These are phyloP conservation scores for Coniosporium apollinis DNA, from an alignment of 495 filamentous ascomycete species.

Conservation along the genomic window DNA sequence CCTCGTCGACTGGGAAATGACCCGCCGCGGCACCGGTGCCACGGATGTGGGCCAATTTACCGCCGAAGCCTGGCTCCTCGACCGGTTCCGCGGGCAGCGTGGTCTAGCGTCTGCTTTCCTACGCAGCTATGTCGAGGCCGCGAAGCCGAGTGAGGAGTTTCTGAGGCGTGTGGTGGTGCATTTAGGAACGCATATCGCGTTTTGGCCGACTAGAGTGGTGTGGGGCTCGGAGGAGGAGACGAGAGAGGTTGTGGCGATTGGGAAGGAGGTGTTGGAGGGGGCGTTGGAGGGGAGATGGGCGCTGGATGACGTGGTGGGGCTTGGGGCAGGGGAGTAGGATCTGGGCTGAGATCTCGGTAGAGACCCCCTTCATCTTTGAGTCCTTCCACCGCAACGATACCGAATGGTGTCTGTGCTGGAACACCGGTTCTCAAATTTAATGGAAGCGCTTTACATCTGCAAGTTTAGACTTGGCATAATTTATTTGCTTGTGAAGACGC, in stretches of 20 bases:
- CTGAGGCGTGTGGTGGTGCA: slow-evolving; percentile 18
- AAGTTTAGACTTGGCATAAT: neutral
- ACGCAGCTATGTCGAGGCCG: slow-evolving; percentile 10
- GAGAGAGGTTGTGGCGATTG: slow-evolving; percentile 14
- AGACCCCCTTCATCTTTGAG: no score
- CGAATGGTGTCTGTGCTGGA: no score
- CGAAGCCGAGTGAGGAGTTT: slow-evolving; percentile 9
- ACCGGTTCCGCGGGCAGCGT: slow-evolving; percentile 19
- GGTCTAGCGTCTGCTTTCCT: slow-evolving; percentile 20
- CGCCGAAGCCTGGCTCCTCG: slow-evolving; percentile 23
- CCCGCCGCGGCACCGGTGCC: slow-evolving; percentile 18
- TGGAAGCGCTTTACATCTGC: neutral
- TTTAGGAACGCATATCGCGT: slow-evolving; percentile 21
- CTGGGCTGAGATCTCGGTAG: no score
- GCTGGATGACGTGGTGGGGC: neutral
- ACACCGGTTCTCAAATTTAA: neutral
- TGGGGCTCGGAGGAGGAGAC: slow-evolving; percentile 18
- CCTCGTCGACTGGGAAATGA: slow-evolving; percentile 26
- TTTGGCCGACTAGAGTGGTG: slow-evolving; percentile 20
- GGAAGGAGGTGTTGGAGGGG: slow-evolving; percentile 10
- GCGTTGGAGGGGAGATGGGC: slow-evolving; percentile 7
- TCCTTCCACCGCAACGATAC: no score
- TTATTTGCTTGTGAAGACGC: neutral
- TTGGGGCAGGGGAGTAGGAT: no score
- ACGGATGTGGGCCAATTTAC: slow-evolving; percentile 25